These are phyloP conservation scores for Ophiostoma quercus DNA, from an alignment of 2,329 filamentous ascomycete genomes.

Conservation along the genomic window DNA sequence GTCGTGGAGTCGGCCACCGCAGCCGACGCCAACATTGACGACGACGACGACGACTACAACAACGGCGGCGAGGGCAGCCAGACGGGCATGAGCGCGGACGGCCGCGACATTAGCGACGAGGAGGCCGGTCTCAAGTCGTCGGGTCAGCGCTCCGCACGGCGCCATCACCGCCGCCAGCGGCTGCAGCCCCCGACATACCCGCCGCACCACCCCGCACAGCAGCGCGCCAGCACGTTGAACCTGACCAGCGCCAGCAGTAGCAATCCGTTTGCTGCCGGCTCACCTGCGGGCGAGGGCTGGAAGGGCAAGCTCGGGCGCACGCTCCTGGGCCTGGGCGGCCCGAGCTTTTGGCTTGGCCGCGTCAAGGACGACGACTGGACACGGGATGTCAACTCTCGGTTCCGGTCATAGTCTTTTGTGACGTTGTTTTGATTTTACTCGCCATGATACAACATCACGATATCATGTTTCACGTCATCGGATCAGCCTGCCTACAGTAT, in stretches of 20 bases:
- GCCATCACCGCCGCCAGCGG: conserved; percentile 26
- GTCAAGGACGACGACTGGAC: conserved; percentile 63
- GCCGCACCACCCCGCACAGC: background rate
- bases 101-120: conserved; percentile 30
- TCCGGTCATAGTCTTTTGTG: conserved; percentile 26
- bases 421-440: background rate
- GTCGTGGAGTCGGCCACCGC: conserved; percentile 19
- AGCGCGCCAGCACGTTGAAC: background rate
- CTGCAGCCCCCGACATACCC: conserved; percentile 39
- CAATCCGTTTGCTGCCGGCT: conserved; percentile 60
- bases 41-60: conserved; percentile 37
- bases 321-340: conserved; percentile 70
- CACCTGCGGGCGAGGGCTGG: conserved; percentile 74
- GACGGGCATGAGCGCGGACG: conserved; percentile 34
- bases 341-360: conserved; percentile 73
- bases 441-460: background rate
- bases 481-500: background rate
- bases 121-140: conserved; percentile 24
- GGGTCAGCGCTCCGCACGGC: conserved; percentile 16
- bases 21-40: conserved; percentile 40
- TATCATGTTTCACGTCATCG: background rate
- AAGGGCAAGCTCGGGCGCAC: conserved; percentile 70
- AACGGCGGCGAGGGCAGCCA: conserved; percentile 17
- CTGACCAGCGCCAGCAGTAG: conserved; percentile 33
- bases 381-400: conserved; percentile 46